Evolutionary conservation across 2,329 filamentous ascomycete genomes (phyloP), one percentile per base, ranked within the genome.

Genomic region (Fusarium praegraminearum): DNA sequence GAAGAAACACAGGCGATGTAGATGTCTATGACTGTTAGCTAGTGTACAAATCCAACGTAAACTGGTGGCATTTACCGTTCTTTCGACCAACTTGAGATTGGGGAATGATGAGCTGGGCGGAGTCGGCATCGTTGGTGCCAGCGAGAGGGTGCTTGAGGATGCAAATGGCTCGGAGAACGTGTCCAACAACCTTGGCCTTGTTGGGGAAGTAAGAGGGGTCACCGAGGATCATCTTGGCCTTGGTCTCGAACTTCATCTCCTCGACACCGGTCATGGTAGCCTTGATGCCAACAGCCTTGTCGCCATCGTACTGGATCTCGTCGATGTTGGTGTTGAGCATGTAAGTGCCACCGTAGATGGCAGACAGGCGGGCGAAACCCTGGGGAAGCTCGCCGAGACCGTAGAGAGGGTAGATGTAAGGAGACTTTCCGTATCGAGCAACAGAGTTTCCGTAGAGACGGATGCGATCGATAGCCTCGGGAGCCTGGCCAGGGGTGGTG

Each of bases 401-500:
- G 84, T 99, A 99, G 33, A 98, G 90, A 50, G 96, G 97, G 86
- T 99, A 99, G 84, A 99, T 98, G 86, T 98, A 99, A 46, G 96
- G 97, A 15, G 94, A 98, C 84, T 98, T 98, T 82, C 96, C 96
- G 82, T 98, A 98, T 69, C 95, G 90, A 54, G 94, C 93, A 83
- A 99, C 97, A 32, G 94, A 98, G 87, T 97, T 97, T 75, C 95
- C 97, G 82, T 99, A 99, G 47, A 99, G 87, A 73, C 93, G 90
- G 80, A 99, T 98, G 75, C 95, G 93, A 82, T 95, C 89, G 75
- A 99, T 92, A 59, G 93, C 90, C 79, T 97, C 94, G 74, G 91
- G 90, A 45, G 94, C 93, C 77, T 85, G 84, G 71, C 94, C 94
- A 51, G 86, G 83, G 69, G 86, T 81, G 72, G 86, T 89, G 77